Base-by-base conservation (phyloP, 345 rosid genomes). In the Melastoma malabathricum region DNA sequence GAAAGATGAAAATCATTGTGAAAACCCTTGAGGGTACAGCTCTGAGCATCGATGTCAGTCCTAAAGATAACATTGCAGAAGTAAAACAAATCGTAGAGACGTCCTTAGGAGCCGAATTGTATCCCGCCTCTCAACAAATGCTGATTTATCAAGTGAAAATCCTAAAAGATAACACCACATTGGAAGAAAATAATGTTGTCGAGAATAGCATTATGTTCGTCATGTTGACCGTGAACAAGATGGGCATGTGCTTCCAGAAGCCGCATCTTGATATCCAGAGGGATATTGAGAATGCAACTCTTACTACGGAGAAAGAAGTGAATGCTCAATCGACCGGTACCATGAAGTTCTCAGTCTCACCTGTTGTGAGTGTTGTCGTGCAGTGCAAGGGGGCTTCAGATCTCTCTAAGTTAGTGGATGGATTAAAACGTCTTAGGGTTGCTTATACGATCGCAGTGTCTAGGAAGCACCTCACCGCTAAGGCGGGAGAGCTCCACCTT, bases 281-380 rank as follows among this genome's bases (percentile, higher is more conserved):
- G 73, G 89, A 81, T 13, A 79, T 84, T 64, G 94, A 84, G 64
- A 84, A 81, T 57, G 89, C 89, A 10, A 84, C 94, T 6, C 62
- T 84, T 52, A 84, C 94, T 0, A 84, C 81, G 23, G 94, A 84
- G 73, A 81, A 75, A 56, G 94, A 84, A 61, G 80, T 69, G 10
- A 89, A 84, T 66, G 94, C 94, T 55, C 94, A 81, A 54, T 84
- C 94, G 4, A 84, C 81, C 57, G 86, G 89, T 18, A 89, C 94
- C 1, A 84, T 84, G 94, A 84, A 84, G 75, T 84, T 84, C 62
- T 84, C 94, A 5, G 94, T 84, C 20, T 84, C 94, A 0, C 94
- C 94, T 1, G 94, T 81, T 14, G 94, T 84, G 10, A 84, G 94
- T 75, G 94, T 84, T 18, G 94, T 89, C 48, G 94, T 84, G 25